Evolutionary conservation across 2,329 filamentous ascomycete genomes (phyloP), one percentile per base, ranked within the genome.

Genomic region (Didymella glomerata): DNA sequence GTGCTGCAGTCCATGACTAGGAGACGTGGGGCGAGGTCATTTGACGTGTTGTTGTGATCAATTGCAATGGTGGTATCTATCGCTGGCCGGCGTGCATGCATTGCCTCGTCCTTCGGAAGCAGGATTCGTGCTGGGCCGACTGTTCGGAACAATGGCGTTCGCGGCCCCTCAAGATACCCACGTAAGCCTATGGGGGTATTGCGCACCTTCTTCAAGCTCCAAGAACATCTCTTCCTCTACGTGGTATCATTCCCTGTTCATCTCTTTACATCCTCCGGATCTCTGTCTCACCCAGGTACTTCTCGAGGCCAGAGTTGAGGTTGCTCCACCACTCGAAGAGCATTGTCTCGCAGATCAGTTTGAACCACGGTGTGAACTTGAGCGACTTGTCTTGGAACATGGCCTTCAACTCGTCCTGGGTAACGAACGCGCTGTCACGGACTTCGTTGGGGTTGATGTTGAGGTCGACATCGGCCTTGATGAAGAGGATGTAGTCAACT

Each of bases 401-500:
- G 68, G 85, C 76, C 84, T 92, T 95, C 67, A 99, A 84, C 70
- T 93, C 88, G 24, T 93, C 89, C 40, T 91, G 85, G 22, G 88
- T 88, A 61, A 97, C 93, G 71, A 96, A 99, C 77, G 88, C 85
- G 22, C 90, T 91, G 66, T 90, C 94, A 72, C 88, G 87, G 47
- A 93, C 93, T 81, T 99, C 95, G 79, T 99, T 99, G 65, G 85
- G 83, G 81, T 93, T 99, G 71, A 87, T 79, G 58, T 91, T 78
- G 48, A 97, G 82, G 70, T 96, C 90, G 57, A 98, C 94, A 64
- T 96, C 90, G 58, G 92, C 90, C 82, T 76, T 76, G 83, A 98
- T 97, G 81, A 99, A 98, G 55, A 99, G 88, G 67, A 99, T 99
- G 79, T 99, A 99, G 79, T 99, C 95, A 75, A 99, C 93, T 95